Evolutionary conservation across 208 protist species (phyloP), one percentile per base, ranked within the genome.

Genomic region (Naegleria fowleri): DNA sequence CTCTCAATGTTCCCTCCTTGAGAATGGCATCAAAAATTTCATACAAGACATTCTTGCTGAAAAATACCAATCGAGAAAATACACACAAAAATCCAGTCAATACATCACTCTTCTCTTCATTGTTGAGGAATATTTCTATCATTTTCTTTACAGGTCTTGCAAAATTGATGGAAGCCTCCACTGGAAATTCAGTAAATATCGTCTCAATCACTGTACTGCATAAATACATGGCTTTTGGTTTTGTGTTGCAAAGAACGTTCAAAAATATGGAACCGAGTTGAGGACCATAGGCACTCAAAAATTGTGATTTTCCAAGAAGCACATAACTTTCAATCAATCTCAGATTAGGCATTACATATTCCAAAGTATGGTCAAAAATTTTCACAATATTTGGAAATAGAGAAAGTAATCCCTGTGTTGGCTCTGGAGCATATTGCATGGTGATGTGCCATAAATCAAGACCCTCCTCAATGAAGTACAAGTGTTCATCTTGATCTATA

Each of bases 261-360:
- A 88, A 7, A 13, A 51, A 88, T 9, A 88, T 39, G 51, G 51
- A 40, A 88, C 38, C 39, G 0, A 88, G 33, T 58, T 58, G 25
- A 58, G 4, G n/a, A 6, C 29, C 16, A 39, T 36, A 58, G 29
- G 7, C 38, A 38, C 13, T 58, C 19, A 88, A 58, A 58, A 88
- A 88, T 58, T 88, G 39, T 36, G 11, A 29, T 88, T 58, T 88
- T 58, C 85, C 85, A 25, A 88, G n/a, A 58, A 88, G 33, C 4
- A 58, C 33, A 88, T 88, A 88, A 36, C 85, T 88, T 9, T 88
- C 85, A 39, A 36, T 88, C 29, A 88, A 58, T 88, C 40, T 88
- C 22, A 88, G 19, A 0, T 22, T 16, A 4, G 55, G 29, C 5
- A 88, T 58, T 19, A 88, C 29, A 29, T 88, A 43, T 22, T 88